Evolutionary conservation across 495 filamentous ascomycete genomes (phyloP), one percentile per base, ranked within the genome.

Genomic region (Corynascus novoguineensis): DNA sequence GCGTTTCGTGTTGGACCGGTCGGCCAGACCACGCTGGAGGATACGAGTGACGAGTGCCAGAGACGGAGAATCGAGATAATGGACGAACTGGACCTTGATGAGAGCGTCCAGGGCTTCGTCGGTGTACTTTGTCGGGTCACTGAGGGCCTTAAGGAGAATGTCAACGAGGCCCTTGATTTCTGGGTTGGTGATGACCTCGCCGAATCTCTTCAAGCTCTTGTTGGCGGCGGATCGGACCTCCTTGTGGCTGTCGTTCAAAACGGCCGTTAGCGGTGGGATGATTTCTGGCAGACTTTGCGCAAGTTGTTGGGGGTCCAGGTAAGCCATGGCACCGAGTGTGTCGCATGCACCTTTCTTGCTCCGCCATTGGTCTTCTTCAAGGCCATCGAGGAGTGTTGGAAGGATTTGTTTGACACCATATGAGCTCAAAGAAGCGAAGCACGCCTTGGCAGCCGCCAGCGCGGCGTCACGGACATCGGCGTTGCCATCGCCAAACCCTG

Each of bases 321-420:
- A 97, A 10, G 93, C 95, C 92, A 97, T 97, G 53, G 92, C 92
- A 65, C 93, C 93, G 19, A 98, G 81, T 10, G 95, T 81, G 64
- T 98, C 93, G 63, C 93, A 97, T 51, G 93, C 93, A 60, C 93
- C 93, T 73, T 96, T 97, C 69, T 98, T 97, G 73, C 89, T 96
- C 63, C 93, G 85, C 93, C 93, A 98, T 68, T 97, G 93, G 29
- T 86, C 82, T 48, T 98, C 95, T 54, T 96, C 90, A 12, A 98
- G 83, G 45, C 93, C 95, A 60, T 96, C 87, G 21, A 98, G 81
- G 5, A 98, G 81, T 19, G 87, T 96, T 2, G 93, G 93, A 38
- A 98, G 74, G 64, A 98, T 89, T 53, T 91, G 77, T 73, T 97
- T 96, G 32, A 98, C 93, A 64, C 93, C 93, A 60, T 88, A 98